Conservation (phyloP, 306 rosid species). For the Dalbergia cochinchinensis region DNA sequence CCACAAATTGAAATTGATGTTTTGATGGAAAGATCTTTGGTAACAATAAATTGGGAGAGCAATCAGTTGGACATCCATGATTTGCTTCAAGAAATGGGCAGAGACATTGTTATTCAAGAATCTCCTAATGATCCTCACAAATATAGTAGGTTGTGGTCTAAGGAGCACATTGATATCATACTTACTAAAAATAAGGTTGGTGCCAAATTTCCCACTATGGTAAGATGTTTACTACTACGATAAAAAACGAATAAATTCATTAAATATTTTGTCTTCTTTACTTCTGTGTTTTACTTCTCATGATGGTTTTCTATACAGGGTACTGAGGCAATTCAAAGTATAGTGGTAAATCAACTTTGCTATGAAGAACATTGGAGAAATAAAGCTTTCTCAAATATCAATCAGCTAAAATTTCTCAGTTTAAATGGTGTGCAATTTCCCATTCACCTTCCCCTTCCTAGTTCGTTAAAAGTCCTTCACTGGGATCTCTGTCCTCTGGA, state of each 20-base stretch:
- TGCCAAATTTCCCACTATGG: not conserved
- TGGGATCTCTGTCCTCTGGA: conserved; percentile 6
- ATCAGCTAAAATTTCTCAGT: not conserved
- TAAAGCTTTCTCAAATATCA: conserved; percentile 9
- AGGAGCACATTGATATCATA: not conserved
- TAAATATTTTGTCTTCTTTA: not conserved
- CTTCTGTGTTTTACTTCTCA: not conserved
- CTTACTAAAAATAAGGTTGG: not conserved
- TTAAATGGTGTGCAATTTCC: not conserved
- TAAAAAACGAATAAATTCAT: not conserved
- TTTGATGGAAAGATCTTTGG: not conserved
- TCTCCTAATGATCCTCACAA: not conserved
- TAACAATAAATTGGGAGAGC: not conserved
- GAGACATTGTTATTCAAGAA: not conserved
- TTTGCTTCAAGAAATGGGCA: conserved; percentile 1
- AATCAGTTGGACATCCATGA: not conserved
- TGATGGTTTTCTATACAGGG: not conserved
- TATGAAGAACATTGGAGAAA: not conserved
- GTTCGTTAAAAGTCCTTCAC: not conserved
- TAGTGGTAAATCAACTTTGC: not conserved
- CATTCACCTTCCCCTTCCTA: not conserved
- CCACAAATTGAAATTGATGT: not conserved
- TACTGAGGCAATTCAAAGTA: not conserved
- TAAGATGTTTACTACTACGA: not conserved
- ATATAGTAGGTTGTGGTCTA: not conserved